Conservation (phyloP, 768 basidiomycete genomes). For the Naganishia vaughanmartiniae region DNA sequence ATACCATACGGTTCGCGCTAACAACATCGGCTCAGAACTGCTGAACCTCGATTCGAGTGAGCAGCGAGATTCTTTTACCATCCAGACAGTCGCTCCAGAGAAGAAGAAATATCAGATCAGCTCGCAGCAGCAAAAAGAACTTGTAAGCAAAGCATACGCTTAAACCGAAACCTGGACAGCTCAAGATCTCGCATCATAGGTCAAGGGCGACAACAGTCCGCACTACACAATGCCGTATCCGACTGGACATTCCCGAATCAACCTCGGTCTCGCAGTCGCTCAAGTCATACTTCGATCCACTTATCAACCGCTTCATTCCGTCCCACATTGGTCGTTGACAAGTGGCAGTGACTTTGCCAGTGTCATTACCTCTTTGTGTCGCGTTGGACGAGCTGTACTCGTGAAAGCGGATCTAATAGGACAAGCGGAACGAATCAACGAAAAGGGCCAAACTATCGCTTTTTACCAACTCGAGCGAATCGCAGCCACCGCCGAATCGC, state of each 20-base stretch:
- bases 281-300: slow-evolving; percentile 9
- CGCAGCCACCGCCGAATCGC: neutral
- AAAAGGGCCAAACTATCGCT: neutral
- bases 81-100: slow-evolving; percentile 9
- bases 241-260: slow-evolving; percentile 4
- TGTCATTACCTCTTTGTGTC: slow-evolving; percentile 4
- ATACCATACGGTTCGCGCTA: neutral
- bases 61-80: slow-evolving; percentile 14
- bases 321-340: slow-evolving; percentile 11
- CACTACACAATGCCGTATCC: slow-evolving; percentile 20
- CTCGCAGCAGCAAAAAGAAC: slow-evolving; percentile 13
- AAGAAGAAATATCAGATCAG: neutral
- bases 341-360: neutral
- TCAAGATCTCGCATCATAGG: neutral
- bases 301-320: slow-evolving; percentile 8
- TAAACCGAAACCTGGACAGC: too few species aligned
- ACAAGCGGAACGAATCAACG: neutral
- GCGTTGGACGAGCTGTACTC: neutral
- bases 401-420: neutral
- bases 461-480: slow-evolving; percentile 4
- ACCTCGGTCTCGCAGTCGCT: slow-evolving; percentile 7
- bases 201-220: slow-evolving; percentile 17
- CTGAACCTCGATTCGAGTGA: slow-evolving; percentile 9
- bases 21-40: slow-evolving; percentile 1
- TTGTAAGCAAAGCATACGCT: neutral